A percentile compares a stretch with the other conserved stretches of the same genome.
Conservation (phyloP, 1,284 basidiomycete species). For the Fomitopsis palustris region DNA sequence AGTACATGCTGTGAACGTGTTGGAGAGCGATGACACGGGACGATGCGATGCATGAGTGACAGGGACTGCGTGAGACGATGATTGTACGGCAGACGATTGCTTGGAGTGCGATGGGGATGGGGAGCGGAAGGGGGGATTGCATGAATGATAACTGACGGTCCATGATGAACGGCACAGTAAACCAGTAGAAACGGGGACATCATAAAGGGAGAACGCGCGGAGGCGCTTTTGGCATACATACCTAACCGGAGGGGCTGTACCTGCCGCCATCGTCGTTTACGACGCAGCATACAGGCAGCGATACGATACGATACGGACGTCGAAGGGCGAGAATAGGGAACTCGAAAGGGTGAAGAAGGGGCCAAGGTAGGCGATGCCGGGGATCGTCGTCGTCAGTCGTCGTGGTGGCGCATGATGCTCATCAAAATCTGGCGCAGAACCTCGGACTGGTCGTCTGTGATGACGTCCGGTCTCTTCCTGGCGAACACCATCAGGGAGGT, state of each 20-base stretch:
- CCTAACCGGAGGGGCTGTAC: conserved; percentile 5
- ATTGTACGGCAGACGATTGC: background rate
- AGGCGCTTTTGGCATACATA: conserved; percentile 21
- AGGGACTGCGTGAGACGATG: background rate
- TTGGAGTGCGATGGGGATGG: background rate
- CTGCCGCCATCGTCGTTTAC: background rate
- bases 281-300: background rate
- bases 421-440: conserved; percentile 42
- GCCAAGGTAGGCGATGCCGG: background rate
- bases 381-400: background rate
- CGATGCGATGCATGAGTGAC: background rate
- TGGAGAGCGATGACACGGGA: background rate
- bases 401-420: conserved; percentile 24
- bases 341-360: background rate
- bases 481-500: conserved; percentile 44
- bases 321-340: background rate
- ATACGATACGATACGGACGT: conserved; percentile 29
- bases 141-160: conserved; percentile 17
- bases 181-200: conserved; percentile 15
- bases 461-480: conserved; percentile 15
- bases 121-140: background rate
- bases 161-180: conserved; percentile 23
- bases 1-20: conserved; percentile 4
- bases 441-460: conserved; percentile 37
- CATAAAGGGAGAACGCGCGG: conserved; percentile 18